A percentile compares a stretch with the other conserved stretches of the same genome.
These are phyloP conservation scores for Saccharomycopsis hybrid DNA, from an alignment of 1,139 yeast genomes.

Conservation along the genomic window DNA sequence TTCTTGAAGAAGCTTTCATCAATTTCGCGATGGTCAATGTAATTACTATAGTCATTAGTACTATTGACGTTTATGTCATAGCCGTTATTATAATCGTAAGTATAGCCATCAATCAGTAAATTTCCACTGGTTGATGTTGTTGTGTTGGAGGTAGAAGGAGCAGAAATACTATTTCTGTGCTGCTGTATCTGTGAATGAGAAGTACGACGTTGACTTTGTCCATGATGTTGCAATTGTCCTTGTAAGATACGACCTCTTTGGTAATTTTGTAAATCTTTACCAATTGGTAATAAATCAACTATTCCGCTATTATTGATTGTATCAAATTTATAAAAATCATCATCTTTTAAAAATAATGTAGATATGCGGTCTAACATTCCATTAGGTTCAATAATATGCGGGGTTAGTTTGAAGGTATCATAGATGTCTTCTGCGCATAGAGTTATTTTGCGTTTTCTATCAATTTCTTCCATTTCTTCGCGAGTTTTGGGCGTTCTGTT, in stretches of 20 bases:
- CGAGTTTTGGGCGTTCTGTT: slow-evolving; percentile 16
- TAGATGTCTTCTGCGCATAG: slow-evolving; percentile 60
- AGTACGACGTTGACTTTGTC: no score
- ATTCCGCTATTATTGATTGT: slow-evolving; percentile 41
- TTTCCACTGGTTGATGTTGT: no score
- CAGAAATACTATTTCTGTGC: no score
- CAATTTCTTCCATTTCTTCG: slow-evolving; percentile 24
- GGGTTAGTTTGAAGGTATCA: slow-evolving; percentile 57
- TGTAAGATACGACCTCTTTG: no score
- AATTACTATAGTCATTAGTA: no score
- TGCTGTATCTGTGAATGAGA: no score
- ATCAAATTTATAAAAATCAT: slow-evolving; percentile 39
- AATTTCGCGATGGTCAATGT: slow-evolving; percentile 21
- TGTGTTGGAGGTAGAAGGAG: no score
- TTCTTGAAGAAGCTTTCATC: slow-evolving; percentile 3
- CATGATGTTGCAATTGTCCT: no score
- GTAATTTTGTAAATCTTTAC: no score
- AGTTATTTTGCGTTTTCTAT: slow-evolving; percentile 32
- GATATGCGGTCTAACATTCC: slow-evolving; percentile 51
- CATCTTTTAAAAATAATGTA: slow-evolving; percentile 52
- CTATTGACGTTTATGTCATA: no score
- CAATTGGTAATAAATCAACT: slow-evolving; percentile 25
- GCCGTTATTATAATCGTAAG: no score
- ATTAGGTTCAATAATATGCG: slow-evolving; percentile 61
- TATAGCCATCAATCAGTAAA: no score